A percentile compares a stretch with the other conserved stretches of the same genome.
These are phyloP conservation scores for Emmonsiellopsis sp. DNA, from an alignment of 2,329 filamentous ascomycete species.

Conservation along the genomic window DNA sequence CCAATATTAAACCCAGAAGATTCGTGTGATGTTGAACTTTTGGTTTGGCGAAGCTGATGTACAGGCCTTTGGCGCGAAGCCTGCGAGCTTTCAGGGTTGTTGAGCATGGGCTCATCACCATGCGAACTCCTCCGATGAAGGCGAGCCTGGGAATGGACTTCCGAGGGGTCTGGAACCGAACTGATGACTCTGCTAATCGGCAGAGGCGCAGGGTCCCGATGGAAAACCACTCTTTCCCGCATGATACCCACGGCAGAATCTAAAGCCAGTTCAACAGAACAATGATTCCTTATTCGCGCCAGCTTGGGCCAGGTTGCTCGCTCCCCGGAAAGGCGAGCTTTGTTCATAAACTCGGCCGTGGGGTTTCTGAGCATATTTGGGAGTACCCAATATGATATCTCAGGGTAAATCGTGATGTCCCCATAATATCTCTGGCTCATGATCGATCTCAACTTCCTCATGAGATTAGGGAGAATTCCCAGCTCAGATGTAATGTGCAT, in stretches of 20 bases:
- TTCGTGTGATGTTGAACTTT: neutral
- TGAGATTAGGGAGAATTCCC: conserved; percentile 66
- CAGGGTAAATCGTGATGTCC: conserved; percentile 86
- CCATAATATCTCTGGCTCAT: conserved; percentile 87
- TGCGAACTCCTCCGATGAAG: conserved; percentile 1
- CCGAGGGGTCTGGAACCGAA: neutral
- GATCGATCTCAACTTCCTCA: conserved; percentile 70
- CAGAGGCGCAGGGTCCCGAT: conserved; percentile 17
- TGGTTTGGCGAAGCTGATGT: conserved; percentile 1
- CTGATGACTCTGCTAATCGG: conserved; percentile 11
- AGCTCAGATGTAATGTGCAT: conserved; percentile 73
- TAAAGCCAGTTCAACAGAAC: conserved; percentile 78
- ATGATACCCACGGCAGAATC: conserved; percentile 31
- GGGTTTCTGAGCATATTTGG: conserved; percentile 75
- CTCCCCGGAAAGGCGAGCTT: conserved; percentile 68
- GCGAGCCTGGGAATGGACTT: neutral
- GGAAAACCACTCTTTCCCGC: conserved; percentile 29
- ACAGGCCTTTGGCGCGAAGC: neutral
- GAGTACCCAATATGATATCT: conserved; percentile 64
- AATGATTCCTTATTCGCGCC: conserved; percentile 73
- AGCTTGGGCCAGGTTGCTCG: conserved; percentile 87
- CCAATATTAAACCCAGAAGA: neutral
- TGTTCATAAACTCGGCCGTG: conserved; percentile 73
- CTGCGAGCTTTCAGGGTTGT: neutral
- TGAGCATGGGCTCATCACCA: neutral